phyloP scores from a whole-genome alignment of 371 early-diverging fungal species.

The Parasitella parasitica region DNA sequence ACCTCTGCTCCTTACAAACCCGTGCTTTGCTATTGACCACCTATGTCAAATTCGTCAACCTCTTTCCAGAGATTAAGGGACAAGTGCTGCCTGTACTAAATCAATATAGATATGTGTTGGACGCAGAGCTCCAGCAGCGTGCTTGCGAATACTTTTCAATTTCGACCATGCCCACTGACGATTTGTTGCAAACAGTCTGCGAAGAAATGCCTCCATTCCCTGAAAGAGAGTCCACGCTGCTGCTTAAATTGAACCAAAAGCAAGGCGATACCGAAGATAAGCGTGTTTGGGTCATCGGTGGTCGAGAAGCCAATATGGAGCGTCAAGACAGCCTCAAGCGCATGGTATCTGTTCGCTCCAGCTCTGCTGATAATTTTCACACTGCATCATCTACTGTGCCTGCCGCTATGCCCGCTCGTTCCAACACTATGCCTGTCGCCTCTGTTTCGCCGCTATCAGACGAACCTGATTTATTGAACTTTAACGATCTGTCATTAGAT shows the following conservation, averaged over 20 bases:
- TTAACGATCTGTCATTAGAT: slow-evolving; percentile 33
- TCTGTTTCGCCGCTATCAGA: background rate
- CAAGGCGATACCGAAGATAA: slow-evolving; percentile 92
- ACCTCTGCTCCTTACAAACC: slow-evolving; percentile 75
- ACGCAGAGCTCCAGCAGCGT: slow-evolving; percentile 94
- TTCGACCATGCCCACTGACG: slow-evolving; percentile 78
- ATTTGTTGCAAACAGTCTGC: slow-evolving; percentile 88
- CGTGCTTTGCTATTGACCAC: slow-evolving; percentile 88
- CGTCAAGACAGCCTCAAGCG: slow-evolving; percentile 47
- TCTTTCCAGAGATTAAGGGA: slow-evolving; percentile 95
- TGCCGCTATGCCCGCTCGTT: slow-evolving; percentile 10
- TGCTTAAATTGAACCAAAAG: slow-evolving; percentile 79
- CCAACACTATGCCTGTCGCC: slow-evolving; percentile 19
- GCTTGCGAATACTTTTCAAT: slow-evolving; percentile 94
- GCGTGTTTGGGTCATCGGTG: slow-evolving; percentile 93
- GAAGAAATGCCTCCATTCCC: slow-evolving; percentile 98
- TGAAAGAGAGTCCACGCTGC: slow-evolving; percentile 87
- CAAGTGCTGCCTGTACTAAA: slow-evolving; percentile 83
- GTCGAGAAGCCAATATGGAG: slow-evolving; percentile 78
- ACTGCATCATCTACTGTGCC: background rate
- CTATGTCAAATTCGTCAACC: slow-evolving; percentile 90
- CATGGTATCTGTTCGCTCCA: slow-evolving; percentile 43
- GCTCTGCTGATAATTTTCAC: slow-evolving; percentile 23
- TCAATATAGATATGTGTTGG: slow-evolving; percentile 83
- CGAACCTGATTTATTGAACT: slow-evolving; percentile 37